Evolutionary conservation across 2,329 filamentous ascomycete genomes (phyloP).

Genomic region (Apiospora marii): DNA sequence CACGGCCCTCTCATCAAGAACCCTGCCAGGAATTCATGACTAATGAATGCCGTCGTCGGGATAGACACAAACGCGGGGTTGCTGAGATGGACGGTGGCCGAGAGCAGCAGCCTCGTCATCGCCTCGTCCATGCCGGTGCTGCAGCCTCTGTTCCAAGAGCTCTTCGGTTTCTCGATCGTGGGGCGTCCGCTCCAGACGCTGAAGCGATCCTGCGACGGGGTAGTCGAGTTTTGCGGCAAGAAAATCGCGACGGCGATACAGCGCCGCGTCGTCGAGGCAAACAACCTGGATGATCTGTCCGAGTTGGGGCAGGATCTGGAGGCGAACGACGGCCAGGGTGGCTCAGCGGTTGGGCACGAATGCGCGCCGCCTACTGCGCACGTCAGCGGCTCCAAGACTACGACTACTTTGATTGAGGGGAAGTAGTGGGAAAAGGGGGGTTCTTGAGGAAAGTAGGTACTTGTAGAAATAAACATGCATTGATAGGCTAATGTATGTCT

Average conservation of each 20-base stretch:
- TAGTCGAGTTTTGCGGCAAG: neutral
- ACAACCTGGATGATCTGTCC: neutral
- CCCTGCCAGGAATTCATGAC: too few species aligned
- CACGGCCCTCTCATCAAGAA: too few species aligned
- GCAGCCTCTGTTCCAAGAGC: slow-evolving; percentile 36
- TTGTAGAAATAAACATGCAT: neutral
- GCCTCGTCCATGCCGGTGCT: slow-evolving; percentile 41
- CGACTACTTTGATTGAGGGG: neutral
- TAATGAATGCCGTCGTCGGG: too few species aligned
- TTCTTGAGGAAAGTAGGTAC: too few species aligned
- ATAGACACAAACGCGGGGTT: slow-evolving; percentile 32
- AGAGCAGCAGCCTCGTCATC: slow-evolving; percentile 40
- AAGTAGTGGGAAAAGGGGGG: neutral
- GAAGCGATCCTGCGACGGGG: neutral
- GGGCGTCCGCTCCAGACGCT: neutral
- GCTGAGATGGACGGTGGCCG: slow-evolving; percentile 35
- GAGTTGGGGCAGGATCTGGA: neutral
- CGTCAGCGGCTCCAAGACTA: neutral
- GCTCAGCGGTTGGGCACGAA: neutral
- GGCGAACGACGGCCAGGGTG: neutral
- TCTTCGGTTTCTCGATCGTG: slow-evolving; percentile 24
- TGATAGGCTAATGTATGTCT: slow-evolving; percentile 8
- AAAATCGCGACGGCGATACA: neutral
- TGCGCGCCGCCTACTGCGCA: neutral
- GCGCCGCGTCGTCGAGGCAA: neutral